Evolutionary conservation across 1,139 yeast genomes (phyloP).

Genomic region (Hansenula sp.): DNA sequence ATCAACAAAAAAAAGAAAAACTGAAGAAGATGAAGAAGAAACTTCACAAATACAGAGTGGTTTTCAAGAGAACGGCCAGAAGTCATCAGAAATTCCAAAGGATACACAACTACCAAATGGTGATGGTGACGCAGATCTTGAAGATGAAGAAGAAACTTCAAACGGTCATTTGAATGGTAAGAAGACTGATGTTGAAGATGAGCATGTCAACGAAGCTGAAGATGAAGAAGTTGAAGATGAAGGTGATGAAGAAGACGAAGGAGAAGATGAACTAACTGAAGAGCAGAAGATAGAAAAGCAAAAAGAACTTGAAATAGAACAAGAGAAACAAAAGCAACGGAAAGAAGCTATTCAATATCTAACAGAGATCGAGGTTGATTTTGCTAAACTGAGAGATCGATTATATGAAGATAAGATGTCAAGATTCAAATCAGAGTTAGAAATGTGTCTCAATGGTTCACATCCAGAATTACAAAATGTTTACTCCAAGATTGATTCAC

Average conservation of each 20-base stretch:
- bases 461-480: constrained; percentile 78
- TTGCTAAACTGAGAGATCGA: constrained; percentile 81
- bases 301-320: constrained; percentile 42
- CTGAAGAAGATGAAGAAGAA: constrained; percentile 6
- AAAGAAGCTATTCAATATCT: constrained; percentile 65
- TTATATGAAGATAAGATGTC: constrained; percentile 71
- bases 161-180: no score
- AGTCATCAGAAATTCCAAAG: no score
- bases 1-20: constrained; percentile 3
- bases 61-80: constrained; percentile 5
- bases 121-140: neutral
- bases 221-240: constrained; percentile 15
- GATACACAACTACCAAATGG: neutral
- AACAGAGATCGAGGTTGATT: constrained; percentile 75
- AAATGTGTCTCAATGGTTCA: constrained; percentile 82
- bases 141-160: constrained; percentile 17
- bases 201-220: constrained; percentile 14
- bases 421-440: constrained; percentile 75
- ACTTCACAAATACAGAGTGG: constrained; percentile 11
- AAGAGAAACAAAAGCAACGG: constrained; percentile 42
- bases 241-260: constrained; percentile 21
- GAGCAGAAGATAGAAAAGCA: constrained; percentile 29
- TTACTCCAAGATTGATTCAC: constrained; percentile 67
- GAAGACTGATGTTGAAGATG: no score
- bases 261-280: constrained; percentile 25